phyloP scores from a whole-genome alignment of 169 alveolate species.

The Cryptosporidium tyzzeri region DNA sequence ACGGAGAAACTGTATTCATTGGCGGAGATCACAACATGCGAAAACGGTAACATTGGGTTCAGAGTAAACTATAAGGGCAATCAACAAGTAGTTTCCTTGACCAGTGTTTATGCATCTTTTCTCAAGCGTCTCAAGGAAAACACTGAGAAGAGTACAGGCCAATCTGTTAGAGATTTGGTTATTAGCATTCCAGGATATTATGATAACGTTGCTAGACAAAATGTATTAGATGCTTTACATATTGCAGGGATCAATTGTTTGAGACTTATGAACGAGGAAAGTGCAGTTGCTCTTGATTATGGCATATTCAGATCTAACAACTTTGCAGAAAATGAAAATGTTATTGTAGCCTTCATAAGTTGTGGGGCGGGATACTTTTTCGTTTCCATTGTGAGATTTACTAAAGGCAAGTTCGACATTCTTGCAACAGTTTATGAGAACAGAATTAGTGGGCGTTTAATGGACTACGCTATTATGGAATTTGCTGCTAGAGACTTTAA shows the following conservation, averaged over 20 bases:
- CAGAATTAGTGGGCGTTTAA: conserved; percentile 95
- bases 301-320: conserved; percentile 95
- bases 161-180: conserved; percentile 57
- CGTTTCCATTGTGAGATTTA: conserved; percentile 90
- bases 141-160: conserved; percentile 69
- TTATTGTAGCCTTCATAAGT: conserved; percentile 94
- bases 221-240: conserved; percentile 91
- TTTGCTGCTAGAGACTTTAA: conserved; percentile 90
- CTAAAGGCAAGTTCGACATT: conserved; percentile 89
- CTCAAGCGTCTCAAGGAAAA: conserved; percentile 62
- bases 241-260: conserved; percentile 93
- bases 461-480: conserved; percentile 92
- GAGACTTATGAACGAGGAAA: conserved; percentile 93
- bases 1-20: conserved; percentile 26
- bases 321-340: conserved; percentile 90
- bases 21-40: conserved; percentile 67
- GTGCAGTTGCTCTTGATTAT: conserved; percentile 97
- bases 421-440: conserved; percentile 92
- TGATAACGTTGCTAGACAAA: conserved; percentile 70
- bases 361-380: conserved; percentile 94
- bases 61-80: conserved; percentile 65
- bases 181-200: conserved; percentile 71
- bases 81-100: conserved; percentile 38
- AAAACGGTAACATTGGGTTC: conserved; percentile 79
- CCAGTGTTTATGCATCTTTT: conserved; percentile 65